These are phyloP conservation scores for Blastobotrys chiropterorum DNA, from an alignment of 805 yeast species.

Conservation along the genomic window DNA sequence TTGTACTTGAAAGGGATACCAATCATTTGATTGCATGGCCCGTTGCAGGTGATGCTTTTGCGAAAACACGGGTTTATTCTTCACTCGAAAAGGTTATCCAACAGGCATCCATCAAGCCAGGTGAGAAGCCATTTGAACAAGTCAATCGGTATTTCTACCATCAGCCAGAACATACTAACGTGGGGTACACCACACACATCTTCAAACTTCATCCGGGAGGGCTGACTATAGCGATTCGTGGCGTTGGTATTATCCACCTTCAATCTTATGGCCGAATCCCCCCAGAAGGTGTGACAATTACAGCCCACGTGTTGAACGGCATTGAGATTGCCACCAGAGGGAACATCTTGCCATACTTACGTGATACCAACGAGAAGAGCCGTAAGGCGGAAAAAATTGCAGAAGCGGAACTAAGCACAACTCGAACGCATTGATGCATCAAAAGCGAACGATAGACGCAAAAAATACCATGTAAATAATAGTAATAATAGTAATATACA, in stretches of 20 bases:
- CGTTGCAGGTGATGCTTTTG: constrained; percentile 22
- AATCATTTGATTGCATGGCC: constrained; percentile 28
- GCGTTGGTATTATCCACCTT: constrained; percentile 30
- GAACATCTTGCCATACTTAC: constrained; percentile 20
- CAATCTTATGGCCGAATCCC: constrained; percentile 28
- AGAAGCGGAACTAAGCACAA: background rate
- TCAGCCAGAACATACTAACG: background rate
- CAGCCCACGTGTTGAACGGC: constrained; percentile 22
- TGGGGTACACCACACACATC: background rate
- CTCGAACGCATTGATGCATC: background rate
- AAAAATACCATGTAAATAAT: background rate
- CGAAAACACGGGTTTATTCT: constrained; percentile 18
- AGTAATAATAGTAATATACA: background rate
- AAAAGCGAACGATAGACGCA: background rate
- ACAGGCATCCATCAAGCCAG: background rate
- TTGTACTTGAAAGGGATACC: constrained; percentile 22
- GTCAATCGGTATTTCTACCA: background rate
- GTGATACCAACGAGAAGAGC: background rate
- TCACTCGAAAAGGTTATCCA: constrained; percentile 20
- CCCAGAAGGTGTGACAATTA: constrained; percentile 20
- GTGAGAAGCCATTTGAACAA: background rate
- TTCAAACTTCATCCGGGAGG: constrained; percentile 13
- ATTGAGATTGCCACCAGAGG: constrained; percentile 22
- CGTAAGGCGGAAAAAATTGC: background rate
- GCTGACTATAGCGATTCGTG: constrained; percentile 25